Percentiles rank a stretch among this genome's conserved stretches.
Conservation (phyloP, 495 filamentous ascomycete species). For the Daldinia decipiens region DNA sequence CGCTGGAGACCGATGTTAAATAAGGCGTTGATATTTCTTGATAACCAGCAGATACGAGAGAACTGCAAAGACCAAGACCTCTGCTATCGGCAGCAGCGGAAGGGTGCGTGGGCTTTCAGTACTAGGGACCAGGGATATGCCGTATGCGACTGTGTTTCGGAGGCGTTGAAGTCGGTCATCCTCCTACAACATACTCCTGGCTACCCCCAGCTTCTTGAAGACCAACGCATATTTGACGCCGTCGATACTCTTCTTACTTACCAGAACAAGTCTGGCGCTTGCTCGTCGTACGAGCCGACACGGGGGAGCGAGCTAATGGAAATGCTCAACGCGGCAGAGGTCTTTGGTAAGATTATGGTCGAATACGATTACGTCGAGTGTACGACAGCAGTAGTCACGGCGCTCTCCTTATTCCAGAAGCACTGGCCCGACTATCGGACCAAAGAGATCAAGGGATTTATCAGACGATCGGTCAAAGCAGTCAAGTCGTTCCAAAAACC, state of each 20-base stretch:
- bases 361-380: slow-evolving; percentile 98
- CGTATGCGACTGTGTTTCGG: slow-evolving; percentile 92
- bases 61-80: slow-evolving; percentile 79
- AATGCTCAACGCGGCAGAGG: slow-evolving; percentile 91
- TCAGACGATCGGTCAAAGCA: slow-evolving; percentile 75
- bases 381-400: slow-evolving; percentile 94
- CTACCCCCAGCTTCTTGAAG: slow-evolving; percentile 78
- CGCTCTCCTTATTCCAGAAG: slow-evolving; percentile 81
- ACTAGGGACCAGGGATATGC: slow-evolving; percentile 92
- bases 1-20: slow-evolving; percentile 85
- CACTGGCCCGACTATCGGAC: slow-evolving; percentile 82
- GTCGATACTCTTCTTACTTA: slow-evolving; percentile 91
- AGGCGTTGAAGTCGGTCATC: slow-evolving; percentile 87
- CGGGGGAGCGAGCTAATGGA: slow-evolving; percentile 83
- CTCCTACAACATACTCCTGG: slow-evolving; percentile 81
- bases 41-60: slow-evolving; percentile 89
- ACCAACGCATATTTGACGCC: slow-evolving; percentile 81
- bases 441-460: slow-evolving; percentile 77
- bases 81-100: slow-evolving; percentile 91
- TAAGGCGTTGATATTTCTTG: slow-evolving; percentile 86
- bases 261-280: slow-evolving; percentile 89
- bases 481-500: slow-evolving; percentile 81
- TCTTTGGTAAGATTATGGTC: slow-evolving; percentile 97
- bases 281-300: slow-evolving; percentile 87
- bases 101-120: slow-evolving; percentile 96